A percentile compares a stretch with the other conserved stretches of the same genome.
Conservation (phyloP, 1,139 yeast genomes). For the Pichia kudriavzevii region DNA sequence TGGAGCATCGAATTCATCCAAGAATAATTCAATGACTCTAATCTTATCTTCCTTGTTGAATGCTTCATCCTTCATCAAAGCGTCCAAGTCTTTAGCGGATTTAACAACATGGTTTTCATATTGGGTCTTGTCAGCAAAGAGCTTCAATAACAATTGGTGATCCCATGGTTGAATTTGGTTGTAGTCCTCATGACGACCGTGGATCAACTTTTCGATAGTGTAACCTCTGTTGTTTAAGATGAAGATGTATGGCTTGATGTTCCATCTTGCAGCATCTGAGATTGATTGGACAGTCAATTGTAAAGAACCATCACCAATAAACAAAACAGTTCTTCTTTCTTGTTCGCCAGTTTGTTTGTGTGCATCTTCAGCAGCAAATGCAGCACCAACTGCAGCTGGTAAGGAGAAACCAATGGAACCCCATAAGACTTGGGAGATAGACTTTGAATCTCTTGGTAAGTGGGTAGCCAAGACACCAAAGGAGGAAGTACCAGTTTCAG, state of each 20-base stretch:
- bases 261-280: conserved; percentile 77
- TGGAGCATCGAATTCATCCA: conserved; percentile 81
- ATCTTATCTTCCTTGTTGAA: conserved; percentile 59
- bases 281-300: conserved; percentile 86
- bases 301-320: conserved; percentile 86
- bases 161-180: conserved; percentile 82
- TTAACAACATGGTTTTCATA: conserved; percentile 49
- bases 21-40: conserved; percentile 71
- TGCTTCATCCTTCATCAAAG: conserved; percentile 42
- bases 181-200: conserved; percentile 68
- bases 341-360: conserved; percentile 35
- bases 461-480: conserved; percentile 76
- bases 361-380: conserved; percentile 72
- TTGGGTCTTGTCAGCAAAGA: conserved; percentile 59
- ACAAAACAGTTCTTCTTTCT: conserved; percentile 62
- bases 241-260: conserved; percentile 71
- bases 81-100: conserved; percentile 61
- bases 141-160: conserved; percentile 57
- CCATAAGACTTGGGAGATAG: conserved; percentile 86
- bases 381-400: conserved; percentile 81
- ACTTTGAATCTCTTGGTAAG: conserved; percentile 66
- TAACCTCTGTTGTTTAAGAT: conserved; percentile 82
- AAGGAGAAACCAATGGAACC: conserved; percentile 87
- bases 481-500: conserved; percentile 88
- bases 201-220: conserved; percentile 84